Evolutionary conservation across 352 stramenopile genomes (phyloP).

Genomic region (Halophytophthora batemanensis): DNA sequence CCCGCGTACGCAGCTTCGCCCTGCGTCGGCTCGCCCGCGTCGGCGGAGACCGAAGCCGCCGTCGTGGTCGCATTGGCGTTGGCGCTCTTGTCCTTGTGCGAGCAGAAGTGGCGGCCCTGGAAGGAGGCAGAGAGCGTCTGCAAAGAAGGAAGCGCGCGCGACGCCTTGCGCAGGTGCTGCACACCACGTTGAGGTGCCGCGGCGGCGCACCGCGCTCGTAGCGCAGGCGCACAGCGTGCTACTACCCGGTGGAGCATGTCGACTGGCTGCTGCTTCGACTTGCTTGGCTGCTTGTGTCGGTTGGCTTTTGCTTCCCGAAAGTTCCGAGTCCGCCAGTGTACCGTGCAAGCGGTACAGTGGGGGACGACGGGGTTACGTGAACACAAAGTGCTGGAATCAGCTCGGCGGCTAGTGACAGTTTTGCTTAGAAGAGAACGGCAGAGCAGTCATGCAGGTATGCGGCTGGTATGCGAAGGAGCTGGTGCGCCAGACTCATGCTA

Average conservation of each 20-base stretch:
- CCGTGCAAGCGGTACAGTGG: too few relatives aligned
- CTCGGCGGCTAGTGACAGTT: too few relatives aligned
- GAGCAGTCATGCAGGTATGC: too few relatives aligned
- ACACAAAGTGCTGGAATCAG: too few relatives aligned
- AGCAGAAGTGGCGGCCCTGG: slow-evolving; percentile 14
- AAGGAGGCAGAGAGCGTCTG: neutral
- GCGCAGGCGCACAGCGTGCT: slow-evolving; percentile 12
- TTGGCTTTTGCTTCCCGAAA: too few relatives aligned
- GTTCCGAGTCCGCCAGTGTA: too few relatives aligned
- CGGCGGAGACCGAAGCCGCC: neutral
- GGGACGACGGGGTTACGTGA: too few relatives aligned
- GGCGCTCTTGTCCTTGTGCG: slow-evolving; percentile 10
- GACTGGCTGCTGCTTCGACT: neutral
- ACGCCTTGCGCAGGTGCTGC: neutral
- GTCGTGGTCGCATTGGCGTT: neutral
- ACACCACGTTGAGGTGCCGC: neutral
- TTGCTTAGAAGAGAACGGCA: too few relatives aligned
- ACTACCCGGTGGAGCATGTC: slow-evolving; percentile 29
- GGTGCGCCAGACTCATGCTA: too few relatives aligned
- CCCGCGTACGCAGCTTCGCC: slow-evolving; percentile 6
- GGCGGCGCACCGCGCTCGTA: slow-evolving; percentile 4
- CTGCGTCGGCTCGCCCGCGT: slow-evolving; percentile 3
- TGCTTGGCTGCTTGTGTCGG: too few relatives aligned
- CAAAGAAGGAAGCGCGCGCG: neutral
- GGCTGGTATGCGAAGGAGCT: too few relatives aligned